Evolutionary conservation across 2,329 filamentous ascomycete genomes (phyloP), one percentile per base, ranked within the genome.

Genomic region (Cercospora berteroae): DNA sequence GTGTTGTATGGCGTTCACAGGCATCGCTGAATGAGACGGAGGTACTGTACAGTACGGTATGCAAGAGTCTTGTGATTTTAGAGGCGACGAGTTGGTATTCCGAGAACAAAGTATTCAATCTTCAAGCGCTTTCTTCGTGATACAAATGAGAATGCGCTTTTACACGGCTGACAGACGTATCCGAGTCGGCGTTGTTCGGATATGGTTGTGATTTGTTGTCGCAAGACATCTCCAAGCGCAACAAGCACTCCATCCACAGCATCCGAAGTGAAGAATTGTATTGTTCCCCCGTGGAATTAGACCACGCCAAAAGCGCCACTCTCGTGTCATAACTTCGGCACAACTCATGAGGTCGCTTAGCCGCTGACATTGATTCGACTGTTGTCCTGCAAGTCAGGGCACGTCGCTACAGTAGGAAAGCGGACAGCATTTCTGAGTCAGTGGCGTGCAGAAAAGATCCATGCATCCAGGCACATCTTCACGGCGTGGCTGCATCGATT

Each of bases 11-110:
- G 61, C 61, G 61, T 64, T 64, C 31, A 44, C 23, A 33, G 33
- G 55, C 31, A 36, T 57, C 25, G n/a, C 18, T n/a, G 50, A 10
- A 64, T 42, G 33, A 33, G 29, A 64, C 9, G 39, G 55, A 52
- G 33, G 50, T 64, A 64, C 50, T 64, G 61, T 64, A 64, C 61
- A 64, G 61, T 64, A 58, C 61, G 58, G 52, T 64, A 64, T 58
- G 61, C 55, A 36, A 57, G 16, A 27, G 55, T 18, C 55, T 33
- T 31, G 55, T 57, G 55, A 57, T 57, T 52, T 52, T 23, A 52
- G 23, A 52, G 13, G 10, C 48, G 48, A 23, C 4, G 48, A 52
- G 48, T 52, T 52, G 48, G 48, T 16, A 27, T 27, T 52, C 23
- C 23, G 4, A 52, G 48, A 52, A 27, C 12, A 52, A 25, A 50